Percentiles rank a stretch among this genome's conserved stretches.
Conservation (phyloP, 1,284 basidiomycete genomes). For the Melampsora medusae region DNA sequence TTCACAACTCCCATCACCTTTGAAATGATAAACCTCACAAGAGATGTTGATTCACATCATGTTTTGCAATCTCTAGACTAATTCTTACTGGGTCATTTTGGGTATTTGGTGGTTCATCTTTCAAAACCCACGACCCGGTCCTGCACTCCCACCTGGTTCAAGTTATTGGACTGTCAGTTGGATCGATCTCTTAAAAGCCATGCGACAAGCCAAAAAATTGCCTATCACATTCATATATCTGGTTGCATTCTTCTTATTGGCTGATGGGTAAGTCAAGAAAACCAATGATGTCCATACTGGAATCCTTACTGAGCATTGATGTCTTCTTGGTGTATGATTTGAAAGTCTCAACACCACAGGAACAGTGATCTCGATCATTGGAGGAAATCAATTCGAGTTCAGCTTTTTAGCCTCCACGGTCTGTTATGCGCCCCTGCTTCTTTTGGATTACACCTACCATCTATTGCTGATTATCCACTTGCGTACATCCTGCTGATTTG, state of each 20-base stretch:
- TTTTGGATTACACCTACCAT: not conserved
- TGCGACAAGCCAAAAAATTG: slow-evolving; percentile 22
- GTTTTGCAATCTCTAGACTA: slow-evolving; percentile 4
- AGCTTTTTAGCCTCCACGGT: slow-evolving; percentile 42
- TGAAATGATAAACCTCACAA: not conserved
- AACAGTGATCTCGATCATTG: slow-evolving; percentile 37
- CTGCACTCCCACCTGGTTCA: slow-evolving; percentile 9
- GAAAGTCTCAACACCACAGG: slow-evolving; percentile 41
- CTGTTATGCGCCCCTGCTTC: not conserved
- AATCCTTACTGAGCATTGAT: not conserved
- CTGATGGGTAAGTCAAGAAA: slow-evolving; percentile 34
- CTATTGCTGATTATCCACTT: not conserved
- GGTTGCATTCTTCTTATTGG: slow-evolving; percentile 38
- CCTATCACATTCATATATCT: slow-evolving; percentile 38
- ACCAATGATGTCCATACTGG: too few relatives aligned
- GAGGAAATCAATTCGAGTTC: slow-evolving; percentile 27
- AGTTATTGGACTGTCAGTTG: slow-evolving; percentile 35
- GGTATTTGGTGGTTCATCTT: slow-evolving; percentile 45
- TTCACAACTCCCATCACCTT: not conserved
- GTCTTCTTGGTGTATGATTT: not conserved
- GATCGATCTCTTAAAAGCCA: slow-evolving; percentile 11
- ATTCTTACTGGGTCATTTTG: slow-evolving; percentile 32
- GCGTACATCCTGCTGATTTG: not conserved
- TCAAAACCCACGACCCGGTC: slow-evolving; percentile 34
- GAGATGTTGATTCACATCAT: not conserved